Conservation (phyloP, 2,329 filamentous ascomycete species). For the Fusarium algeriense region DNA sequence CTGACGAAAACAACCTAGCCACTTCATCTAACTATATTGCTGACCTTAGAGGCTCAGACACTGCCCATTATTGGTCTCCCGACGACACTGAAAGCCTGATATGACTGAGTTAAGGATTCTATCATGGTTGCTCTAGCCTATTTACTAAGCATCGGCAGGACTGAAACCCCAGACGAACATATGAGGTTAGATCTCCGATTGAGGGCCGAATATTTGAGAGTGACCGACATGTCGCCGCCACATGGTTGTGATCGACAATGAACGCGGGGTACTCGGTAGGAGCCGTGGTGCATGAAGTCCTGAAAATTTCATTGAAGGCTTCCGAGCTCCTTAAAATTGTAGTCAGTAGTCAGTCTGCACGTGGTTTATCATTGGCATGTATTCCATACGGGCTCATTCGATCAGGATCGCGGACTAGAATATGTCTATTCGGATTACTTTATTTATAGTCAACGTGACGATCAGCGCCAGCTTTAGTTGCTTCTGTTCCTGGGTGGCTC, state of each 20-base stretch:
- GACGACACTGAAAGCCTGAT: too few species aligned
- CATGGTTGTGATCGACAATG: background rate
- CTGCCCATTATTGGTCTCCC: too few species aligned
- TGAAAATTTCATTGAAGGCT: background rate
- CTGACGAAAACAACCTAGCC: too few species aligned
- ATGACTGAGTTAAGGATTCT: too few species aligned
- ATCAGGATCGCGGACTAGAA: rapidly evolving
- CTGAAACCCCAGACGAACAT: background rate
- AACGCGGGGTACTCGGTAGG: conserved; percentile 4
- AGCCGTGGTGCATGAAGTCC: background rate
- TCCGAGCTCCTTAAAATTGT: too few species aligned
- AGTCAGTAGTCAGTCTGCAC: background rate
- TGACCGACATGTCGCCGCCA: conserved; percentile 23
- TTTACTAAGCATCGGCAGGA: background rate
- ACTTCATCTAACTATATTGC: too few species aligned
- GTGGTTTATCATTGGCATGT: too few species aligned
- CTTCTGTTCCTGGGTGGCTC: too few species aligned
- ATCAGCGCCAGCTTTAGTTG: rapidly evolving
- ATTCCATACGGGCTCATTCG: background rate
- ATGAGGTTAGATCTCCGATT: conserved; percentile 15
- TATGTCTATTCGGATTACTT: rapidly evolving
- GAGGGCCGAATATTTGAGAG: conserved; percentile 21
- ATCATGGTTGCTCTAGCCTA: rapidly evolving
- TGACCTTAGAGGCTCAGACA: too few species aligned
- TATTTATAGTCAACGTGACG: rapidly evolving